Evolutionary conservation across 306 rosid species (phyloP), one percentile per base, ranked within the genome.

Genomic region (Prunus fruticosa): DNA sequence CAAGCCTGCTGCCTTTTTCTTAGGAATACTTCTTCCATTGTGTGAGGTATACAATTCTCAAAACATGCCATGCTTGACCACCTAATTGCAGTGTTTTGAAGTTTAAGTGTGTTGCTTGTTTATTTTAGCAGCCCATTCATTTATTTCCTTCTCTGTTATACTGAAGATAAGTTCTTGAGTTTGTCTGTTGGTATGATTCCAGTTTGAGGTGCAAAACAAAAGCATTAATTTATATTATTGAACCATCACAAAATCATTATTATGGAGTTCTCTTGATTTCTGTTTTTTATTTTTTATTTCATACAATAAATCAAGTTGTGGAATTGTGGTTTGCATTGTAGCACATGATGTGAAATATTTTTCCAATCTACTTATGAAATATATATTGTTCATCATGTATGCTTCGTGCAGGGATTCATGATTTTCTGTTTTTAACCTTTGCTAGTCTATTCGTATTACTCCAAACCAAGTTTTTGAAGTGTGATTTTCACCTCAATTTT

Each of bases 1-100:
- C 86, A 95, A 92, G 75, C 97, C 97, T 38, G 91, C 96, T 47
- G 98, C 97, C 45, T 92, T 90, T 83, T 90, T 87, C 71, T 90
- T 90, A 86, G 98, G 97, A 76, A 90, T 95, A 76, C 50, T 95
- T 65, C 82, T 95, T 82, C 95, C 98, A 15, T 76, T 95, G 19
- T 95, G 97, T 16, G 96, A 95, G 98, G 98, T 92, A 88, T 76
- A 20, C 14, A 16, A 83, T 67, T 32, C 46, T 67, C 20, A 63
- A 43, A 50, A 61, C 73, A 19, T 30, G 27, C 27, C 23, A 60
- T 7, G 20, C 71, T 62, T 71, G 50, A 22, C 23, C 41, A 52
- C 54, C 22, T 25, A 34, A 18, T 3, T 51, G 12, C 47, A 16
- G 11, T 9, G 32, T 34, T 45, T 18, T 62, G n/a, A 12, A 34